phyloP scores from a whole-genome alignment of 306 rosid species.

The Acacia confusa region DNA sequence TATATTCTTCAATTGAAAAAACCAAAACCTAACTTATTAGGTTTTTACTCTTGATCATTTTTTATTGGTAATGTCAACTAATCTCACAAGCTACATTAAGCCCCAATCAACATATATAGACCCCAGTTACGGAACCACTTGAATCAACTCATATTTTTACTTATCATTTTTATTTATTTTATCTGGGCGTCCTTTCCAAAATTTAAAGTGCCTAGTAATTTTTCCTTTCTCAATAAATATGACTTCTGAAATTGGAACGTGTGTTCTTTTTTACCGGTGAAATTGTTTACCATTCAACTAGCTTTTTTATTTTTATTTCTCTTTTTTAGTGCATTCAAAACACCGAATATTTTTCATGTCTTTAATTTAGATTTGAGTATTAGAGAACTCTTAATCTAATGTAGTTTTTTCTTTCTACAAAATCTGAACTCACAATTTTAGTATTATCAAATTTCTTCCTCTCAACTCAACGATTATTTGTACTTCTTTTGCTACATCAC shows the following conservation, averaged over 20 bases:
- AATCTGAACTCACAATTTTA: neutral
- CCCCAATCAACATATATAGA: neutral
- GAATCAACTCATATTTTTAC: neutral
- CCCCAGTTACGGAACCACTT: neutral
- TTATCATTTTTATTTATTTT: neutral
- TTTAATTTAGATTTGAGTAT: neutral
- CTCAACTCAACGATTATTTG: neutral
- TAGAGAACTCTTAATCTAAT: neutral
- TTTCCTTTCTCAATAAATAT: no score
- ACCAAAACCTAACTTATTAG: neutral
- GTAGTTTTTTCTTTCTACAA: neutral
- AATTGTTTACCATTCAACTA: no score
- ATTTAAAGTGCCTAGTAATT: no score
- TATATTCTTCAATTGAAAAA: no score
- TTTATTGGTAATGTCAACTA: neutral
- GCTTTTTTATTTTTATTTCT: no score
- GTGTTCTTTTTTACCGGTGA: no score
- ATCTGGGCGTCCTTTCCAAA: no score
- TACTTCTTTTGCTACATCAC: neutral
- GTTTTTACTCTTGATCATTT: neutral
- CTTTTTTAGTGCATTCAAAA: neutral
- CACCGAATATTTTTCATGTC: neutral
- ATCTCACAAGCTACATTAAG: neutral
- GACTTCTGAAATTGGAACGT: no score
- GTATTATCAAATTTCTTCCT: neutral